Conservation (phyloP, 139 green algal species). For the Chlorella sp. region DNA sequence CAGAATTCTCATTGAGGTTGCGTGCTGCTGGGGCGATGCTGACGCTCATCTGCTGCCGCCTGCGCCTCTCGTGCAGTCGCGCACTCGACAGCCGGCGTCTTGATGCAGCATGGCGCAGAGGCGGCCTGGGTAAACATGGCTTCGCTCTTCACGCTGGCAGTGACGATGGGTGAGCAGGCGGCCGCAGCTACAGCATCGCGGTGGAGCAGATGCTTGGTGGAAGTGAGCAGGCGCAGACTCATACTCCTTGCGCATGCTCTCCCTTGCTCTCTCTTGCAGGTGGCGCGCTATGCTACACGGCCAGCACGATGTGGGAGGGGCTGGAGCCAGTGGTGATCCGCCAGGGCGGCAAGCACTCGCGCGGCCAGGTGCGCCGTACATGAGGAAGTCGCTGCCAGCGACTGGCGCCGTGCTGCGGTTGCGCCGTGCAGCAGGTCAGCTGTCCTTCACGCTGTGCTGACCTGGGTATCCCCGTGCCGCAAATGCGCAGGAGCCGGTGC, state of each 20-base stretch:
- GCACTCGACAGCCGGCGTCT: too few species aligned
- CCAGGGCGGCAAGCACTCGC: not conserved
- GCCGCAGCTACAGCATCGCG: not conserved
- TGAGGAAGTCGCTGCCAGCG: too few species aligned
- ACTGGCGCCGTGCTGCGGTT: too few species aligned
- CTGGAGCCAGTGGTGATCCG: constrained; percentile 33
- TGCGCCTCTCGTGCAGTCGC: too few species aligned
- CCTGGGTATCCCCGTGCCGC: too few species aligned
- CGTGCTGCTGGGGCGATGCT: too few species aligned
- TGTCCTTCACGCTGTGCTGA: too few species aligned
- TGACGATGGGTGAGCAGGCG: constrained; percentile 4
- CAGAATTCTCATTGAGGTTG: too few species aligned
- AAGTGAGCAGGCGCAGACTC: too few species aligned
- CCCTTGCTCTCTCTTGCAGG: constrained; percentile 2
- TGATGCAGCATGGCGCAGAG: not conserved
- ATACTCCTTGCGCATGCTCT: too few species aligned
- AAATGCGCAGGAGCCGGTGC: constrained; percentile 32
- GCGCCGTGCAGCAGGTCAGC: too few species aligned
- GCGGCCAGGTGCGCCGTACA: not conserved
- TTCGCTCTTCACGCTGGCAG: constrained; percentile 20
- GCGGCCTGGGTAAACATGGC: constrained; percentile 18
- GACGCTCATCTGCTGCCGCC: too few species aligned
- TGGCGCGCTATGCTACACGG: constrained; percentile 24
- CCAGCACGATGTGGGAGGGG: constrained; percentile 31
- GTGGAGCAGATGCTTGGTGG: not conserved